Conservation (phyloP, 31 red algal species). For the Odonthalia washingtoniensis region DNA sequence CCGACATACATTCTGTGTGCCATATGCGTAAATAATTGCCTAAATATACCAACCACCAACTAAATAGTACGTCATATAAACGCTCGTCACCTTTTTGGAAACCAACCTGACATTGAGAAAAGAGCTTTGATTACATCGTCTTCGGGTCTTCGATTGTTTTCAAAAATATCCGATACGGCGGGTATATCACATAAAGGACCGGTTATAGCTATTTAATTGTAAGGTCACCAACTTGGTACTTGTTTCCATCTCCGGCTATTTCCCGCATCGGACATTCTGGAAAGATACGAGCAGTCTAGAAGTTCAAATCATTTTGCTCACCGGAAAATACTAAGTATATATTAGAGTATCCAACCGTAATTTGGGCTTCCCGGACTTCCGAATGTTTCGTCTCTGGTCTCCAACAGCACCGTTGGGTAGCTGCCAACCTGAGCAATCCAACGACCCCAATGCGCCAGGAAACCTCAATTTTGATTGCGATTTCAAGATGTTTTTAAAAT, state of each 20-base stretch:
- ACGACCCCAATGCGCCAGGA: background rate
- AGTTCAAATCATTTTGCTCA: slow-evolving; percentile 6
- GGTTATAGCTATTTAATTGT: slow-evolving; percentile 20
- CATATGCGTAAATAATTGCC: background rate
- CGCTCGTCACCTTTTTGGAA: background rate
- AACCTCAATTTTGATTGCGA: background rate
- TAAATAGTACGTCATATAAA: background rate
- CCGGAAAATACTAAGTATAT: slow-evolving; percentile 13
- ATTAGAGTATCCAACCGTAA: slow-evolving; percentile 5
- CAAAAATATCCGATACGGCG: slow-evolving; percentile 6
- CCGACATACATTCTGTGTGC: background rate
- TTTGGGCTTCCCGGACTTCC: background rate
- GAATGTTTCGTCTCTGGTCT: background rate
- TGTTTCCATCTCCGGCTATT: background rate
- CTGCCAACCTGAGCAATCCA: slow-evolving; percentile 33
- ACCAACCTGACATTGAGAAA: background rate
- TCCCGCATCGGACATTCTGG: background rate
- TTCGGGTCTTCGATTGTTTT: background rate
- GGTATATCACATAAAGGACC: slow-evolving; percentile 27
- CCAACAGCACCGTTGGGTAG: background rate
- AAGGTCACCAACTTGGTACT: background rate
- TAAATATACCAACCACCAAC: background rate
- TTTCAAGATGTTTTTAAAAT: background rate
- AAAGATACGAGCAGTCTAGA: slow-evolving; percentile 14
- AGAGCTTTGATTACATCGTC: background rate